Evolutionary conservation across 2,329 filamentous ascomycete species (phyloP), one percentile per base, ranked within the genome.

Genomic region (Aspergillus oerlinghausenensis): DNA sequence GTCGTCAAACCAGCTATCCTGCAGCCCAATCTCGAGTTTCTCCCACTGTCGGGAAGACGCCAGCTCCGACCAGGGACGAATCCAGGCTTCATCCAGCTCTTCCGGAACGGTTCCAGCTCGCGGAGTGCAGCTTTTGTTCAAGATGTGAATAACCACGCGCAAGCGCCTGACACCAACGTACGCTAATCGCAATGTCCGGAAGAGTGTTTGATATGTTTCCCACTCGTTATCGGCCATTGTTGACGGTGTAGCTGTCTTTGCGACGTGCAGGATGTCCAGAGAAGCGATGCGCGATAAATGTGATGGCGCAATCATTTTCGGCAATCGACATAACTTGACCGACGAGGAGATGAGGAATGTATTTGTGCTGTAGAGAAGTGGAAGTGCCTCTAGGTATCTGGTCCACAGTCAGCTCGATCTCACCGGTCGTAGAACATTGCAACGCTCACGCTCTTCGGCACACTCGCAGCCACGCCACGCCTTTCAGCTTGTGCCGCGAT

Each of bases 321-420:
- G 52, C 5, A 54, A 10, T 47, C 52, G 26, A n/a, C 52, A 54
- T 8, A 54, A 17, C 26, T 54, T 54, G 43, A 54, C 52, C 6
- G 43, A 49, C 11, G 52, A 54, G 5, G 52, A 45, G 8, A 54
- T 21, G 11, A 54, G 29, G 45, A 54, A 54, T 28, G 32, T 54
- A 26, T 54, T 54, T 9, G 52, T 38, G 19, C 43, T 47, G 52
- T 54, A 54, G 11, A 54, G 52, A 32, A 49, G 25, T 9, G 52
- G 52, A 35, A 54, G 52, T 9, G 52, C 43, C 49, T 54, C 52
- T 54, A 40, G 28, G 21, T 54, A 54, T 28, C 52, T 53, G 26
- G n/a, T 10, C 4, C 19, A 26, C 43, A 47, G 21, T 47, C 21
- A 47, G 43, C 43, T 14, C 43, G 11, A 25, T 26, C 8, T 14